phyloP scores from a whole-genome alignment of 495 filamentous ascomycete genomes.

The Penicillium bialowiezense region DNA sequence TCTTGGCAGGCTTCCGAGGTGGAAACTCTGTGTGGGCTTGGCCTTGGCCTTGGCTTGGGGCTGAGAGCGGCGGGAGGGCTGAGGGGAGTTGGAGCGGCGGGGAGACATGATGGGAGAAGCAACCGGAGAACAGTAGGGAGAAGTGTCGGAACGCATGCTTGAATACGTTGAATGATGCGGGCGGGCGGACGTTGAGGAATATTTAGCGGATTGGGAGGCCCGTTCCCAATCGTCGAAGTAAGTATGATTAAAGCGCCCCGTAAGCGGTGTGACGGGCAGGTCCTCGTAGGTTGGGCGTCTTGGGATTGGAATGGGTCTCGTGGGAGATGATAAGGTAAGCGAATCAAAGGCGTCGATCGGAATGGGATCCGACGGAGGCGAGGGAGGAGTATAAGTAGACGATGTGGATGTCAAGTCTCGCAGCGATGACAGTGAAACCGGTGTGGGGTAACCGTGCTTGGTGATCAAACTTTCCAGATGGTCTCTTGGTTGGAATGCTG shows the following conservation, averaged over 20 bases:
- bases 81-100: conserved; percentile 35
- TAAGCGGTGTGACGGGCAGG: conserved; percentile 43
- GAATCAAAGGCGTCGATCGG: conserved; percentile 26
- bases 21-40: conserved; percentile 36
- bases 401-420: conserved; percentile 70
- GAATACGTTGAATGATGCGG: conserved; percentile 18
- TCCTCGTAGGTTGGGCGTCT: conserved; percentile 30
- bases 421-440: conserved; percentile 70
- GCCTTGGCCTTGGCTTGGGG: conserved; percentile 35
- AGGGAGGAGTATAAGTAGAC: conserved; percentile 54
- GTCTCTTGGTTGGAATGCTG: conserved; percentile 70
- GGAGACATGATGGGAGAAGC: conserved; percentile 37
- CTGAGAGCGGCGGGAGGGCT: conserved; percentile 26
- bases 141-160: conserved; percentile 40
- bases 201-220: conserved; percentile 23
- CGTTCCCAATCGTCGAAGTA: conserved; percentile 39
- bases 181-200: conserved; percentile 6
- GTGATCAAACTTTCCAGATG: conserved; percentile 66
- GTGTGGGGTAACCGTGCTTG: conserved; percentile 46
- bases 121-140: conserved; percentile 36
- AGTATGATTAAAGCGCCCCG: conserved; percentile 40
- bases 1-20: conserved; percentile 42
- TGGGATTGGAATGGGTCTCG: conserved; percentile 43
- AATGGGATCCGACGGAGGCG: conserved; percentile 22
- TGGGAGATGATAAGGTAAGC: conserved; percentile 30